Percentiles rank a stretch among this genome's conserved stretches.
Conservation (phyloP, 495 filamentous ascomycete species). For the Penicillium malachiteum region DNA sequence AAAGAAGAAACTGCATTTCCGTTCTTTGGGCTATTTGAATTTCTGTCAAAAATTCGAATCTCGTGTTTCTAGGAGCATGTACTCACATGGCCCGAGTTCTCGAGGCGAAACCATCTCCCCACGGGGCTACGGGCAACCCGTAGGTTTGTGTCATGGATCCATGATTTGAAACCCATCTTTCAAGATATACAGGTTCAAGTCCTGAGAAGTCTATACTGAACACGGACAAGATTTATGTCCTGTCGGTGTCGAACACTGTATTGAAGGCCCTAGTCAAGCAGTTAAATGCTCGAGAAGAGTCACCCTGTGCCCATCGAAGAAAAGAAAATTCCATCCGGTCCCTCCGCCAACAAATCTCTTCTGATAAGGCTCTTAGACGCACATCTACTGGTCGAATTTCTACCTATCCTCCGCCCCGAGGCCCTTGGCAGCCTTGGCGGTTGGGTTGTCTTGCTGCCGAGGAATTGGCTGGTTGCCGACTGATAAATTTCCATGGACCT, state of each 20-base stretch:
- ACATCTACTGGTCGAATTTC: conserved; percentile 10
- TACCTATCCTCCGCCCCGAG: conserved; percentile 10
- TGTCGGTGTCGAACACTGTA: too few relatives aligned
- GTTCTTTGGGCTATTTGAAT: conserved; percentile 54
- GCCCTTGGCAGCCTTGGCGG: conserved; percentile 28
- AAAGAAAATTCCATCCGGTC: conserved; percentile 8
- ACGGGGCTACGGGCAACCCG: conserved; percentile 58
- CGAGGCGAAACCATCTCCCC: conserved; percentile 71
- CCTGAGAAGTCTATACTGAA: conserved; percentile 2
- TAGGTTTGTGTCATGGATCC: conserved; percentile 53
- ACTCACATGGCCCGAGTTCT: conserved; percentile 72
- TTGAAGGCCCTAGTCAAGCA: too few relatives aligned
- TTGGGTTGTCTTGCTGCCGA: neutral
- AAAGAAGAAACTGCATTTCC: conserved; percentile 74
- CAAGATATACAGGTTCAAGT: neutral
- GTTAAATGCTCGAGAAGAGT: too few relatives aligned
- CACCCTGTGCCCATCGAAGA: neutral
- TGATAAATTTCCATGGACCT: conserved; percentile 5
- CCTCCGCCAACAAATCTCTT: conserved; percentile 22
- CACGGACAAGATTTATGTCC: too few relatives aligned
- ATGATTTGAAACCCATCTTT: conserved; percentile 40
- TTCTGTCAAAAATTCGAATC: neutral
- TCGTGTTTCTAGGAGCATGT: too few relatives aligned
- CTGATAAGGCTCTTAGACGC: conserved; percentile 24
- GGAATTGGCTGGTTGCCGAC: conserved; percentile 17